Base-by-base conservation (phyloP, 2,329 filamentous ascomycete species). In the Fonsecaea multimorphosa region DNA sequence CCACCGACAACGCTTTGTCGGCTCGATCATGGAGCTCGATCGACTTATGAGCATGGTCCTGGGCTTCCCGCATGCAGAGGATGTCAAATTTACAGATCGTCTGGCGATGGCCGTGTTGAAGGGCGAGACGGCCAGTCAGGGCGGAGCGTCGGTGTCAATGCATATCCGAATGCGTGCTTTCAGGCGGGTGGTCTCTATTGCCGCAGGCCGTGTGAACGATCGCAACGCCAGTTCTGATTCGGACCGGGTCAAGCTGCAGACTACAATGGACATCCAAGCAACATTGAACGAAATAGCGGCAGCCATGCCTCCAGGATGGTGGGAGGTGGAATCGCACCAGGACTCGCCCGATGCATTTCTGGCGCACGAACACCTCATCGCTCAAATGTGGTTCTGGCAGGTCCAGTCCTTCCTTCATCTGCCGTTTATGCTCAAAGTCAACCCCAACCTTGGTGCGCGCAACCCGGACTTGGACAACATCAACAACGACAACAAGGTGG, bases 301-400 rank as follows among this genome's bases (percentile, higher is more conserved):
- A 11, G 52, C 51, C 16, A 72, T 72, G 70, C 70, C 70, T n/a
- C 19, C 22, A 5, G 56, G 34, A 4, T 72, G 70, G 70, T 71
- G 70, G 70, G 49, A 68, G 24, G 38, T 66, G 27, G 27, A 64
- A 19, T 40, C 63, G 3, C 70, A 70, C 54, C 51, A 64, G 6
- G 14, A 62, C 9, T 34, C 36, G 24, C 36, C 58, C 19, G 56
- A 70, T 31, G 54, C 65, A 12, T 62, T 54, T 27, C 56, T 61
- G 53, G 52, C 67, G 31, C 63, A 68, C 53, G 65, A 72, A 61
- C 66, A 68, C 38, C 60, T 72, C 12, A 63, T 65, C 24, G 58
- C 69, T 2, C 68, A 71, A 36, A 64, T 72, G 49, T 70, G 69
- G 68, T 72, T 68, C 59, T 72, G 70, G 70, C 63, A 69, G 34